phyloP scores from a whole-genome alignment of 192 early-diverging fungal species.

The Coemansia sp. region DNA sequence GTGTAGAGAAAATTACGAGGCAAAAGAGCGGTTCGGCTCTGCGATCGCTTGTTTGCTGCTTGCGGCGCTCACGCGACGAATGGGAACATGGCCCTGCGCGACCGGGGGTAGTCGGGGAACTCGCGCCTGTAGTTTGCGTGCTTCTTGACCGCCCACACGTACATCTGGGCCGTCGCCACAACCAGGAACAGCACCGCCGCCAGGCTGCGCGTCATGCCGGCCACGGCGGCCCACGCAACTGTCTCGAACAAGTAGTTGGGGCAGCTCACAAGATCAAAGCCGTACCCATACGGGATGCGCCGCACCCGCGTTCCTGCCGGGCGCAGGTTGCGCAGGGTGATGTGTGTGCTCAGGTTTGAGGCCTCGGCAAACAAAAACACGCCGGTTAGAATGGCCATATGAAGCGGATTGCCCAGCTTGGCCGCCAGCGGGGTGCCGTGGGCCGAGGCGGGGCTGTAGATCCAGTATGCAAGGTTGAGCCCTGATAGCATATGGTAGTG shows the following conservation, averaged over 20 bases:
- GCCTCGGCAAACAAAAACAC: slow-evolving; percentile 60
- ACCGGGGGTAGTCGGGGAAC: slow-evolving; percentile 85
- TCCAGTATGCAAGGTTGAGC: slow-evolving; percentile 75
- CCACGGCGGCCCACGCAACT: slow-evolving; percentile 72
- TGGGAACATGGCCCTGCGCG: slow-evolving; percentile 74
- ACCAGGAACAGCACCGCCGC: slow-evolving; percentile 62
- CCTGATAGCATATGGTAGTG: slow-evolving; percentile 92
- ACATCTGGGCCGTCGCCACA: slow-evolving; percentile 81
- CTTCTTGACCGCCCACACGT: slow-evolving; percentile 95
- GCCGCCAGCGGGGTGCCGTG: slow-evolving; percentile 42
- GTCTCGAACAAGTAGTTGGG: slow-evolving; percentile 94
- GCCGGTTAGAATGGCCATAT: slow-evolving; percentile 27
- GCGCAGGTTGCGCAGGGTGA: slow-evolving; percentile 84
- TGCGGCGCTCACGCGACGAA: slow-evolving; percentile 34
- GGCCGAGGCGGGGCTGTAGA: slow-evolving; percentile 75
- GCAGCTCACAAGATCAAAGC: slow-evolving; percentile 81
- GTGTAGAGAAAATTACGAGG: background rate
- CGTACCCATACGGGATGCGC: slow-evolving; percentile 86
- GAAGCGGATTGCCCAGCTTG: slow-evolving; percentile 37
- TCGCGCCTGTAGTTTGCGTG: slow-evolving; percentile 85
- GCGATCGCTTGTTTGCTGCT: background rate
- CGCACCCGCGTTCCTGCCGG: slow-evolving; percentile 81
- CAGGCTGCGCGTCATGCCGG: slow-evolving; percentile 64
- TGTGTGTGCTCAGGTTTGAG: slow-evolving; percentile 79
- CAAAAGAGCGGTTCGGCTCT: background rate